Evolutionary conservation across 257 asterid species (phyloP).

Genomic region (Solanum etuberosum): DNA sequence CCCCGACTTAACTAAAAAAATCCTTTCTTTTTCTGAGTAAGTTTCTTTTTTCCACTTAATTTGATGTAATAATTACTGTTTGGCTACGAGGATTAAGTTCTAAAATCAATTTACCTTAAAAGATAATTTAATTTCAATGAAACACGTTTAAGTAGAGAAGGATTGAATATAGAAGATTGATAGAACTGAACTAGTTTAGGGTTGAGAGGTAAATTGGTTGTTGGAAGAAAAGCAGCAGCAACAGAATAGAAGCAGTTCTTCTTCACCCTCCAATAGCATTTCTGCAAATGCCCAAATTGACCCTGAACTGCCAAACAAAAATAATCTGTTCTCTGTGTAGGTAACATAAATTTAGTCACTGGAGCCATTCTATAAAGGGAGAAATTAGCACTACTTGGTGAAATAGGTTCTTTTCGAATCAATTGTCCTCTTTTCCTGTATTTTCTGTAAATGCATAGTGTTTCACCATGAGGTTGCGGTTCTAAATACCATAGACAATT

Average conservation of each 20-base stretch:
- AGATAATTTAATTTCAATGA: neutral
- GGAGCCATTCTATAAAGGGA: neutral
- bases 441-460: neutral
- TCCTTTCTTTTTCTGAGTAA: slow-evolving; percentile 68
- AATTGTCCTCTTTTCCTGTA: neutral
- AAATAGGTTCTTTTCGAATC: neutral
- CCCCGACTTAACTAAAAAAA: slow-evolving; percentile 57
- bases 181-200: neutral
- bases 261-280: neutral
- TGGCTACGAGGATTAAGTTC: neutral
- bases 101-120: neutral
- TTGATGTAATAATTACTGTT: neutral
- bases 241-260: neutral
- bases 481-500: neutral
- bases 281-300: neutral
- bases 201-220: neutral
- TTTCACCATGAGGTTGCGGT: neutral
- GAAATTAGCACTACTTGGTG: neutral
- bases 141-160: neutral
- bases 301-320: neutral
- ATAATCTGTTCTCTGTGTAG: neutral
- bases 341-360: neutral
- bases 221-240: neutral
- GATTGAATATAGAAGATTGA: neutral
- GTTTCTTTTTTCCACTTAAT: neutral